Base-by-base conservation (phyloP, 345 rosid genomes). In the Camelina laxa region DNA sequence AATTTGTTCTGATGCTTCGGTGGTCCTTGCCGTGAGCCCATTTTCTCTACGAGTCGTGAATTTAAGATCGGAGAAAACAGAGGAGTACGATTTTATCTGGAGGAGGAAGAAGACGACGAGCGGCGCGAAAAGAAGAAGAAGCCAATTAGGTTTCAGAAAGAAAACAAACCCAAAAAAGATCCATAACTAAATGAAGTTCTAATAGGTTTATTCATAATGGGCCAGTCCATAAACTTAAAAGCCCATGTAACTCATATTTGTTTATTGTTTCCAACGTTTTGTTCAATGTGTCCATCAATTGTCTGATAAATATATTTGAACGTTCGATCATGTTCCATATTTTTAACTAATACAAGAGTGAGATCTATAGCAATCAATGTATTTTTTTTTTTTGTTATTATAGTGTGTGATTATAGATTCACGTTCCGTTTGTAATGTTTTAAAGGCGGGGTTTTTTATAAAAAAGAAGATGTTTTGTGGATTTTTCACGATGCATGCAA, bases 1-100 rank as follows among this genome's bases (percentile, higher is more conserved):
- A 35, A 88, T 36, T 39, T 35, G 79, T 94, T 94, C 79, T 84
- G 89, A 78, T 94, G 98, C 89, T 90, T 91, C 56, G 98, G 96
- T 9, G 97, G 87, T 42, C 95, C 97, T 4, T 78, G 89, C 47
- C 80, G 79, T 65, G 65, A 79, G 58, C 86, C 88, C 97, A 91
- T 92, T 82, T 75, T 72, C n/a, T 20, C n/a, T 20, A 60, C 38
- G n/a, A n/a, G 39, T 4, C 14, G 22, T n/a, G 14, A 9, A 7
- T 19, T 60, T 0, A 3, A 17, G 6, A 59, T 17, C 42, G 27
- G 24, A 35, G 9, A 35, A 59, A 35, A 3, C 64, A 36, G 47
- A 60, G 16, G 6, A 38, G 12, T 9, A 19, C 47, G 47, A 60
- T 10, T 59, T 59, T 59, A 19, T 59, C 47, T 36, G 30, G 14